phyloP scores from a whole-genome alignment of 768 basidiomycete species.

The Rhodocollybia butyracea region DNA sequence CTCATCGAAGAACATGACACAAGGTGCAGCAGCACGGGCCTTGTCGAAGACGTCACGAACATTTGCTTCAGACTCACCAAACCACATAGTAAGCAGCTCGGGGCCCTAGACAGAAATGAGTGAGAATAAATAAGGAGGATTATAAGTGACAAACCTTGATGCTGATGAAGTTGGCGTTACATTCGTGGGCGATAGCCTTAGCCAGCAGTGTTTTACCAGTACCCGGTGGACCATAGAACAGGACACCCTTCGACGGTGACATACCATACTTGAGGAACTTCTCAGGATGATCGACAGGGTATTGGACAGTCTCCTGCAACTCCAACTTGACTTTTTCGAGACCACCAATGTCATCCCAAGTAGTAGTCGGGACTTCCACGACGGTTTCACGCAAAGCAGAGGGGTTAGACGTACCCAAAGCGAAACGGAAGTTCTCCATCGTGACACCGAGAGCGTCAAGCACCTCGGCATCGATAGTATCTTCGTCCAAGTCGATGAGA shows the following conservation, averaged over 20 bases:
- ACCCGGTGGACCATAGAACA: conserved; percentile 99
- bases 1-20: conserved; percentile 99
- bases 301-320: conserved; percentile 98
- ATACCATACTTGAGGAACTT: conserved; percentile 99
- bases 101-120: conserved; percentile 58
- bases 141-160: conserved; percentile 67
- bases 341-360: conserved; percentile 99
- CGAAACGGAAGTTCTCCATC: conserved; percentile 99
- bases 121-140: conserved; percentile 9
- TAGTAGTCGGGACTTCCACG: conserved; percentile 97
- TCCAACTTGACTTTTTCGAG: conserved; percentile 99
- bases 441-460: conserved; percentile 98
- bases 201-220: conserved; percentile 99
- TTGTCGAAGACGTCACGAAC: conserved; percentile 99
- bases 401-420: conserved; percentile 94
- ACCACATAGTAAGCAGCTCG: conserved; percentile 99
- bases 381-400: conserved; percentile 99
- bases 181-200: conserved; percentile 99
- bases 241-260: conserved; percentile 98
- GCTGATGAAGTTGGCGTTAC: conserved; percentile 98
- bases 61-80: conserved; percentile 99
- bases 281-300: conserved; percentile 99
- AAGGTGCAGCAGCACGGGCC: conserved; percentile 97
- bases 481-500: conserved; percentile 90
- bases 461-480: conserved; percentile 99